Conservation (phyloP, 352 stramenopile species). For the Pythium dissotocum region DNA sequence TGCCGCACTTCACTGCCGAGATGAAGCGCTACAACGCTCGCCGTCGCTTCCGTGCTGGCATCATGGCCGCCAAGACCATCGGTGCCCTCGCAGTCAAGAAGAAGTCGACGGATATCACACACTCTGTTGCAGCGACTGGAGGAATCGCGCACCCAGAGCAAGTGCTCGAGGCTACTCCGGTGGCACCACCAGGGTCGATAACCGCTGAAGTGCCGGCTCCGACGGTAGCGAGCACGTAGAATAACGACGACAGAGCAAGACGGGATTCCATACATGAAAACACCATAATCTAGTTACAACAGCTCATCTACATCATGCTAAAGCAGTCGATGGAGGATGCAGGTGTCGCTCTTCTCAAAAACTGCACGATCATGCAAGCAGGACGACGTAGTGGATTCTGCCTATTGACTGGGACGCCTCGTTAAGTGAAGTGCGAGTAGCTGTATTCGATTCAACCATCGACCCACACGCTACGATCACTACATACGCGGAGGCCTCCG, state of each 20-base stretch:
- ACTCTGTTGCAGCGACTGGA: conserved; percentile 20
- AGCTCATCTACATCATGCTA: conserved; percentile 1
- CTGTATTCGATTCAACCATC: background rate
- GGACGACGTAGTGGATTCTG: background rate
- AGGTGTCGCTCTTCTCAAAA: background rate
- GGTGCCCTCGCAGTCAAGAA: conserved; percentile 46
- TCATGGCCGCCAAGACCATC: conserved; percentile 83
- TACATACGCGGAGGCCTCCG: background rate
- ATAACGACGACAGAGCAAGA: background rate
- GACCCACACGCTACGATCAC: background rate
- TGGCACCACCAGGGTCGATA: conserved; percentile 14
- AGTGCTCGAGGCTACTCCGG: conserved; percentile 23
- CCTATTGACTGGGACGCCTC: background rate
- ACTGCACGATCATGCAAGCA: background rate
- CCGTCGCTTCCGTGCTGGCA: conserved; percentile 72
- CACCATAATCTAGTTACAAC: conserved; percentile 4
- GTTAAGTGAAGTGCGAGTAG: background rate
- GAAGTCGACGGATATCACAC: conserved; percentile 46
- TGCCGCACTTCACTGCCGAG: conserved; percentile 89
- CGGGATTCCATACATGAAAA: background rate
- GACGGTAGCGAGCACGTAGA: conserved; percentile 1
- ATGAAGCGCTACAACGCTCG: conserved; percentile 89
- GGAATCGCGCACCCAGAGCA: conserved; percentile 22
- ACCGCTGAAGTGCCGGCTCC: conserved; percentile 18
- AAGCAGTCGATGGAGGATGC: background rate